These are phyloP conservation scores for Eutrema yunnanense DNA, from an alignment of 345 rosid species.

Conservation along the genomic window DNA sequence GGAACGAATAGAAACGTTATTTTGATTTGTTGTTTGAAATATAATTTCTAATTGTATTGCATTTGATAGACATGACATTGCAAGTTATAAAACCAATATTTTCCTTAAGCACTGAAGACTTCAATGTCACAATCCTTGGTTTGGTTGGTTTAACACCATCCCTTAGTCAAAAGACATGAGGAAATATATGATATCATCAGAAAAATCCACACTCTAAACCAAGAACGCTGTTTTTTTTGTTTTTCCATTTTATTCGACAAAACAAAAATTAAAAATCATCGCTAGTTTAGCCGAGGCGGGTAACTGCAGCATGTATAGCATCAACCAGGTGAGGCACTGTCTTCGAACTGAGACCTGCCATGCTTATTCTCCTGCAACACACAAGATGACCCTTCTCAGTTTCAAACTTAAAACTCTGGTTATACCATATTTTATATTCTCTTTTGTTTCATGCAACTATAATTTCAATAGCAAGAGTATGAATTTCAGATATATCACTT, in stretches of 20 bases:
- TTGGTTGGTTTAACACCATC: background rate
- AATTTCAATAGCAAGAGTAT: background rate
- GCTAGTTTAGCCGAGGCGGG: conserved; percentile 27
- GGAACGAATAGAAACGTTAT: too few relatives aligned
- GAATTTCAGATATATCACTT: background rate
- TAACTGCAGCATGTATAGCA: conserved; percentile 68
- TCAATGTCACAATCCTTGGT: background rate
- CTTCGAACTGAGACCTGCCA: conserved; percentile 64
- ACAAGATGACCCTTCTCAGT: background rate
- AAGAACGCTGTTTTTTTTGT: background rate
- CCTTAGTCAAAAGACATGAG: background rate
- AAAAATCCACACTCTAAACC: background rate
- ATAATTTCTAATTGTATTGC: too few relatives aligned
- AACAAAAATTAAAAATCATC: background rate
- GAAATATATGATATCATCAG: background rate
- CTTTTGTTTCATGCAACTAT: background rate
- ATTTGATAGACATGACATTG: background rate
- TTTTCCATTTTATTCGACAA: background rate
- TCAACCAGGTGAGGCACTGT: conserved; percentile 63
- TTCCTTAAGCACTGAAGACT: background rate
- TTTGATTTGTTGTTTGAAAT: too few relatives aligned
- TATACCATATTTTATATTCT: background rate
- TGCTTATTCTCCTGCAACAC: conserved; percentile 71
- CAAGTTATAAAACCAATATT: background rate
- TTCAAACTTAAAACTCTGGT: background rate